Conservation (phyloP, 2,329 filamentous ascomycete genomes). For the Dryadomyces sulphureus region DNA sequence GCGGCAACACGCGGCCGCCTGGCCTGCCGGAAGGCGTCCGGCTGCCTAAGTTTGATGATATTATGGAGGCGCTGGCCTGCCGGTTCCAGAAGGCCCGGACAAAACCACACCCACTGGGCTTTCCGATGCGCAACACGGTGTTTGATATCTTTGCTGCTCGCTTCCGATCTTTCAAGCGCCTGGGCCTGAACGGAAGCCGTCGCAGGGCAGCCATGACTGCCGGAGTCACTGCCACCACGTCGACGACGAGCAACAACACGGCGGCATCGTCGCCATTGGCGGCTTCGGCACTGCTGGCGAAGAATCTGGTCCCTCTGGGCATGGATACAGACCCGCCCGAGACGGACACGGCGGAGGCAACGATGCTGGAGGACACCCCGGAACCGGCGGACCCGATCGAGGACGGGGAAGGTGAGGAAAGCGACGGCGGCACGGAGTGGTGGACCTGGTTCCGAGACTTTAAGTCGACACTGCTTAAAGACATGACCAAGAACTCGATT, state of each 20-base stretch:
- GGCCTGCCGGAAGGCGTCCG: slow-evolving; percentile 5
- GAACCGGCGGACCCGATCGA: background rate
- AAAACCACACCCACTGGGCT: slow-evolving; percentile 9
- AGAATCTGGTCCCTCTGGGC: too few species aligned
- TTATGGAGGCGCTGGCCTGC: slow-evolving; percentile 10
- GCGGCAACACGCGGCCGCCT: slow-evolving; percentile 6
- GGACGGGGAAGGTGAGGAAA: background rate
- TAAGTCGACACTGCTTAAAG: slow-evolving; percentile 2
- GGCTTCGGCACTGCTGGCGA: too few species aligned
- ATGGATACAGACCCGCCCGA: background rate
- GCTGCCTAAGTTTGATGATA: slow-evolving; percentile 8
- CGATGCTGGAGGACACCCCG: background rate
- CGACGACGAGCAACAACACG: background rate
- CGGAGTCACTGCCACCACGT: background rate
- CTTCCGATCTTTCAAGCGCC: slow-evolving; percentile 10
- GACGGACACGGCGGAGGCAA: background rate
- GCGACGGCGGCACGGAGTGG: slow-evolving; percentile 7
- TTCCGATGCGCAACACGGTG: slow-evolving; percentile 5
- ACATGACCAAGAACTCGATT: background rate
- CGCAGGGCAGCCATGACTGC: slow-evolving; percentile 2
- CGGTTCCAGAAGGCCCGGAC: slow-evolving; percentile 6
- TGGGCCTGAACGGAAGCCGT: slow-evolving; percentile 3
- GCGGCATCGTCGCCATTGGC: too few species aligned
- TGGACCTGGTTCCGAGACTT: slow-evolving; percentile 10
- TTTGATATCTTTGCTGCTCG: slow-evolving; percentile 11